Evolutionary conservation across 2,329 filamentous ascomycete species (phyloP).

Genomic region (Fusarium pininemorale): DNA sequence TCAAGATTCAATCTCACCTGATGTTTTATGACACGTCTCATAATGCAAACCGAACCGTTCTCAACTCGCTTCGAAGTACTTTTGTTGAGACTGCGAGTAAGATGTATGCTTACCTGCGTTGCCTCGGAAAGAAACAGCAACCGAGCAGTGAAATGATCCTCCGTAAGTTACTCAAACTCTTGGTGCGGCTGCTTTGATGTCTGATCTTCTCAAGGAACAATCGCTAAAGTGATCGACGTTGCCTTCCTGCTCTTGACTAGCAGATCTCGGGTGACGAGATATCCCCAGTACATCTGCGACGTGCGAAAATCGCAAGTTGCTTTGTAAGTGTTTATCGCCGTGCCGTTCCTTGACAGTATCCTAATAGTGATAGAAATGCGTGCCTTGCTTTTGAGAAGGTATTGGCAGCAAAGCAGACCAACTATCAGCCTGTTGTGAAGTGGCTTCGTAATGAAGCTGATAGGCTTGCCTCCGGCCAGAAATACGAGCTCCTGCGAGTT

Average conservation of each 20-base stretch:
- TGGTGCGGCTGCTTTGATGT: background rate
- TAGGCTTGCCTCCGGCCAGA: conserved; percentile 43
- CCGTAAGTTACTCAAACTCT: conserved; percentile 56
- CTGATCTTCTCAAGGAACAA: conserved; percentile 59
- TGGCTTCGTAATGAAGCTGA: conserved; percentile 70
- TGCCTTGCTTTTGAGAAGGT: conserved; percentile 75
- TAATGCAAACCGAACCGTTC: conserved; percentile 75
- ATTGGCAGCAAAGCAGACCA: conserved; percentile 75
- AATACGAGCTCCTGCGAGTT: background rate
- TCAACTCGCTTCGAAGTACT: conserved; percentile 77
- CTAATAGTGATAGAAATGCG: conserved; percentile 63
- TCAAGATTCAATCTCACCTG: conserved; percentile 85
- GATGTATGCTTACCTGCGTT: conserved; percentile 69
- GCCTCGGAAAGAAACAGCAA: conserved; percentile 65
- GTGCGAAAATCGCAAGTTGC: conserved; percentile 68
- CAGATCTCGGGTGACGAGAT: conserved; percentile 54
- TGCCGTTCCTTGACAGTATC: background rate
- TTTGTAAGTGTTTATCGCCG: conserved; percentile 61
- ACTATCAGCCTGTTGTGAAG: conserved; percentile 68
- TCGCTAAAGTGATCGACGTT: conserved; percentile 71
- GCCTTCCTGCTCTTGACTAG: conserved; percentile 72
- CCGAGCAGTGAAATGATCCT: conserved; percentile 69
- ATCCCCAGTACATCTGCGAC: conserved; percentile 64
- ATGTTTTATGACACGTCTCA: conserved; percentile 85
- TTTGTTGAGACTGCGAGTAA: conserved; percentile 84